phyloP scores from a whole-genome alignment of 2,329 filamentous ascomycete species.

The Neofusicoccum laricinum region DNA sequence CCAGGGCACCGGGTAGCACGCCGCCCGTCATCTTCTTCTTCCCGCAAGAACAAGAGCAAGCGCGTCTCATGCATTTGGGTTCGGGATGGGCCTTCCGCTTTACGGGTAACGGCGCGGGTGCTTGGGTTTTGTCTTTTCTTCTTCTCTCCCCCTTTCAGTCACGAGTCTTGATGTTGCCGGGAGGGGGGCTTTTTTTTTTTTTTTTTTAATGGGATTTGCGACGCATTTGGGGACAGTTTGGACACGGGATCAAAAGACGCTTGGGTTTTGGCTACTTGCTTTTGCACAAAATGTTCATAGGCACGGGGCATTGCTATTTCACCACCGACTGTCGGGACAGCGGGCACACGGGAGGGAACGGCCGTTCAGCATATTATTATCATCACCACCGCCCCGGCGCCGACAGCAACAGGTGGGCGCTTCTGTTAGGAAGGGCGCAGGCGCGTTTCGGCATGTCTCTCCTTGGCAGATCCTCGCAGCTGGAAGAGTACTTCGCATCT shows the following conservation, averaged over 20 bases:
- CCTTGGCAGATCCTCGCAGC: background rate
- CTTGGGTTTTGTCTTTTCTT: background rate
- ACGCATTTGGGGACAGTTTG: background rate
- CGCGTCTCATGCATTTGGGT: conserved; percentile 4
- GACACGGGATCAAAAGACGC: conserved; percentile 1
- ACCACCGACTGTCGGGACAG: background rate
- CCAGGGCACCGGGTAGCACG: background rate
- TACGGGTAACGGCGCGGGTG: background rate
- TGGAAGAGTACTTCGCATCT: background rate
- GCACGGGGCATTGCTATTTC: conserved; percentile 1
- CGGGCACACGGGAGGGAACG: background rate
- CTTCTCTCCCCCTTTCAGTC: background rate
- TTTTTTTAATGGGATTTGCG: conserved; percentile 1
- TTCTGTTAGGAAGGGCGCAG: background rate
- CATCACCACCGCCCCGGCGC: background rate
- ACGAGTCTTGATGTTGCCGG: background rate
- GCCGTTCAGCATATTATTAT: background rate
- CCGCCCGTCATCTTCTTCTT: too few relatives aligned
- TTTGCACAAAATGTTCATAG: conserved; percentile 10
- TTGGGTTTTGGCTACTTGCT: background rate
- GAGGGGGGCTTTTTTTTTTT: background rate
- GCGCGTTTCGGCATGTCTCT: background rate
- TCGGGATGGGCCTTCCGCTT: background rate
- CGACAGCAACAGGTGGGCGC: background rate
- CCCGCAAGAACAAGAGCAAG: background rate